Evolutionary conservation across 2,329 filamentous ascomycete species (phyloP).

Genomic region (Amphichorda felina): DNA sequence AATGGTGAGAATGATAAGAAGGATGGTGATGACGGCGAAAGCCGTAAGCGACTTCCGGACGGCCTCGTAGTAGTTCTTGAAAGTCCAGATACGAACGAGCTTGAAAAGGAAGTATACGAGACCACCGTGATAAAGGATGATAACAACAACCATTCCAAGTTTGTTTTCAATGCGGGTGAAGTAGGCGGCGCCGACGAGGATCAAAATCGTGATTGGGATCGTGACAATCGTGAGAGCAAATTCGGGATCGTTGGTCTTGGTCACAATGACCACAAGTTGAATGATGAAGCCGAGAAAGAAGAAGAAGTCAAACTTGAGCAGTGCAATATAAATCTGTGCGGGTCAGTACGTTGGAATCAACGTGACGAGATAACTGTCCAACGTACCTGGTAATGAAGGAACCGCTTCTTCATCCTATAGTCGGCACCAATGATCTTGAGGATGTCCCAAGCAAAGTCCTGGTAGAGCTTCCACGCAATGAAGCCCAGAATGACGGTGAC

Average conservation of each 20-base stretch:
- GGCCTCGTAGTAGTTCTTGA: conserved; percentile 53
- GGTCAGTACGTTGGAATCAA: neutral
- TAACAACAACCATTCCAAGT: conserved; percentile 63
- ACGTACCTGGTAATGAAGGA: conserved; percentile 85
- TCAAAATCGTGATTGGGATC: conserved; percentile 80
- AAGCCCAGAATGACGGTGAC: conserved; percentile 62
- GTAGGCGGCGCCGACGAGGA: conserved; percentile 74
- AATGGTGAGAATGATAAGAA: conserved; percentile 83
- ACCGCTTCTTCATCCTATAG: conserved; percentile 91
- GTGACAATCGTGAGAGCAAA: conserved; percentile 80
- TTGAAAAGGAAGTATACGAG: conserved; percentile 98
- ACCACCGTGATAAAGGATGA: conserved; percentile 78
- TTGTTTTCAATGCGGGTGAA: conserved; percentile 78
- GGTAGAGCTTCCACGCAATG: conserved; percentile 88
- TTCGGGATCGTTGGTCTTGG: conserved; percentile 55
- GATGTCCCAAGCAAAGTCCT: conserved; percentile 98
- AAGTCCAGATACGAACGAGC: conserved; percentile 80
- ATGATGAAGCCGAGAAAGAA: conserved; percentile 99
- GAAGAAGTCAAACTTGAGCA: conserved; percentile 99
- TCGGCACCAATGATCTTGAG: conserved; percentile 99
- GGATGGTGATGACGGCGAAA: conserved; percentile 86
- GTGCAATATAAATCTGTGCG: conserved; percentile 81
- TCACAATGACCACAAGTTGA: conserved; percentile 91
- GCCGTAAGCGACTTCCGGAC: conserved; percentile 80
- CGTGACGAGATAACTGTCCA: conserved; percentile 9